Percentiles rank a stretch among this genome's conserved stretches.
These are phyloP conservation scores for Cladosporium colombiae DNA, from an alignment of 2,329 filamentous ascomycete genomes.

Conservation along the genomic window DNA sequence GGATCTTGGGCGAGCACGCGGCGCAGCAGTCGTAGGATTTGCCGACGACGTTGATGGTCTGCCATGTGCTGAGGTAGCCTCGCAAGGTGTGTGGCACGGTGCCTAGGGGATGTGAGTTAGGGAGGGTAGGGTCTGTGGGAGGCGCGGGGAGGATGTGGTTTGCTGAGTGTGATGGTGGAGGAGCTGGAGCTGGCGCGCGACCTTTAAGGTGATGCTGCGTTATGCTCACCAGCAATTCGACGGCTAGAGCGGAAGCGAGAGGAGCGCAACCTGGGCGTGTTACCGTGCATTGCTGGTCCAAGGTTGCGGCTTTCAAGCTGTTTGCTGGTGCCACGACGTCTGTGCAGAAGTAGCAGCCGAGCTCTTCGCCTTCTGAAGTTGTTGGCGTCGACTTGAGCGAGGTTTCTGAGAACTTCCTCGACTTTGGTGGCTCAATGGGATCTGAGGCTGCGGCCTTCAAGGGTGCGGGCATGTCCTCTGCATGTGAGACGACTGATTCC, in stretches of 20 bases:
- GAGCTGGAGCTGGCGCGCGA: constrained; percentile 40
- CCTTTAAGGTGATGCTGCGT: constrained; percentile 65
- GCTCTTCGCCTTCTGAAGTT: constrained; percentile 43
- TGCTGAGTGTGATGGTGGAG: constrained; percentile 26
- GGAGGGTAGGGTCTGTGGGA: constrained; percentile 34
- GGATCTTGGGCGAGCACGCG: constrained; percentile 71
- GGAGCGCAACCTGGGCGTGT: constrained; percentile 90
- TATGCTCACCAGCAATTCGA: constrained; percentile 84
- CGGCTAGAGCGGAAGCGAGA: constrained; percentile 86
- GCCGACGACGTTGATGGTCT: constrained; percentile 71
- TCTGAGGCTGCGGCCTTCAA: constrained; percentile 8
- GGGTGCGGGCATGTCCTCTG: constrained; percentile 3
- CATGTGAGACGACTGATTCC: not conserved
- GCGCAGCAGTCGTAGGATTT: constrained; percentile 79
- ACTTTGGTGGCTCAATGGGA: constrained; percentile 6
- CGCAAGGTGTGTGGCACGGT: constrained; percentile 79
- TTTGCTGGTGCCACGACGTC: constrained; percentile 94
- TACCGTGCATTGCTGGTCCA: constrained; percentile 97
- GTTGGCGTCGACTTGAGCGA: constrained; percentile 50
- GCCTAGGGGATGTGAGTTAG: constrained; percentile 57
- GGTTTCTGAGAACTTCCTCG: constrained; percentile 28
- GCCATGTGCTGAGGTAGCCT: constrained; percentile 73
- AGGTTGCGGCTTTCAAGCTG: constrained; percentile 89
- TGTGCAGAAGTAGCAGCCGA: constrained; percentile 98
- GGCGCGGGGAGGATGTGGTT: constrained; percentile 35